These are phyloP conservation scores for Pholiota molesta DNA, from an alignment of 768 basidiomycete genomes.

Conservation along the genomic window DNA sequence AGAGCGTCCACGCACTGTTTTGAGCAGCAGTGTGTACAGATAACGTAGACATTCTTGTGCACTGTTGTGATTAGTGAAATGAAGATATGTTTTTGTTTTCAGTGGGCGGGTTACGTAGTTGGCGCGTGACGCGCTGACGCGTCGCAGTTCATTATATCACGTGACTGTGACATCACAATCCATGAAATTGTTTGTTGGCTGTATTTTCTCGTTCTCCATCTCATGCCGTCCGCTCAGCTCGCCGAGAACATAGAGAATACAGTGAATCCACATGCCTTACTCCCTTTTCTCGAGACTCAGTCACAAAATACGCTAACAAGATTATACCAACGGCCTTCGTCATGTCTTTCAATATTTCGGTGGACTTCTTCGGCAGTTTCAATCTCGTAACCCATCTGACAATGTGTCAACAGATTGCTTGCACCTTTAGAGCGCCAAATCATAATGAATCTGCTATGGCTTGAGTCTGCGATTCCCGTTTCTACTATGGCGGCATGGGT, in stretches of 20 bases:
- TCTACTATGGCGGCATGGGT: slow-evolving; percentile 80
- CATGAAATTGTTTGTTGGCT: background rate
- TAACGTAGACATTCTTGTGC: slow-evolving; percentile 42
- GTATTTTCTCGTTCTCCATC: slow-evolving; percentile 8
- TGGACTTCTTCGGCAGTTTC: slow-evolving; percentile 34
- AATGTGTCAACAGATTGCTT: slow-evolving; percentile 56
- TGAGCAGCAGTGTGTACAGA: slow-evolving; percentile 70
- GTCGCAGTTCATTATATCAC: slow-evolving; percentile 21
- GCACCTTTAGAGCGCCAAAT: slow-evolving; percentile 82
- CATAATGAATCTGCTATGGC: slow-evolving; percentile 87
- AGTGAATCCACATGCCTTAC: slow-evolving; percentile 60
- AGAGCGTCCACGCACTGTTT: slow-evolving; percentile 49
- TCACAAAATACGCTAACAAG: slow-evolving; percentile 77
- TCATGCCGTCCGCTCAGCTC: slow-evolving; percentile 30
- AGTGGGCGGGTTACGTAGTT: slow-evolving; percentile 14
- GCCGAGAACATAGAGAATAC: slow-evolving; percentile 29
- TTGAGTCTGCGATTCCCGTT: slow-evolving; percentile 72
- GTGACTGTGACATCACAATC: slow-evolving; percentile 4
- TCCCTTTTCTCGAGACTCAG: slow-evolving; percentile 82
- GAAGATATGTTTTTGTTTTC: no score
- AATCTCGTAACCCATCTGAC: slow-evolving; percentile 23
- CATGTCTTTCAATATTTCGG: slow-evolving; percentile 91
- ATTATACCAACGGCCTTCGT: slow-evolving; percentile 83
- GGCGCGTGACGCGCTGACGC: slow-evolving; percentile 27
- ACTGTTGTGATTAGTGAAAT: background rate